Base-by-base conservation (phyloP, 441 rosid species). In the Capsella rubella region DNA sequence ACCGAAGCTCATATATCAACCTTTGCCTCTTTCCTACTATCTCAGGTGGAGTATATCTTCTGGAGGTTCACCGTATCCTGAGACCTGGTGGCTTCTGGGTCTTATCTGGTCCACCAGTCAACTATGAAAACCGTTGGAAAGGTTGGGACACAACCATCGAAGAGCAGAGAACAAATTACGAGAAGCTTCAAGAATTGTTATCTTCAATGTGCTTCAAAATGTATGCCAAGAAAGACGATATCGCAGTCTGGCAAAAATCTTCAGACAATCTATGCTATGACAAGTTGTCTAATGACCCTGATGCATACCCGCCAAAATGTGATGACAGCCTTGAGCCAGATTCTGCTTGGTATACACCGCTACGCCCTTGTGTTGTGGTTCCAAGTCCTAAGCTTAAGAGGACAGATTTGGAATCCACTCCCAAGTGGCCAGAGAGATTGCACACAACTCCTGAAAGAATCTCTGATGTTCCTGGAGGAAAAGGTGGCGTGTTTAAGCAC, bases 11-110 rank as follows among this genome's bases (percentile, higher is more conserved):
- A 4, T 53, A 9, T 14, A 29, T 56, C 16, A 29, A 31, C 40
- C 29, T 47, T 47, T 11, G 62, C 46, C 37, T 60, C 28, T 70
- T 29, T 46, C 50, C 27, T 79, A 28, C 57, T 73, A 49, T 42
- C 10, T 67, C 86, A 95, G 99, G 99, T 72, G 99, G 99, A 75
- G 80, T 95, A 59, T 95, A 95, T 83, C 97, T 95, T 52, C 74
- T 88, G 18, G 99, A 95, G 75, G 59, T 92, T 74, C 91, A 92
- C 75, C 89, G 99, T 42, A 87, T 92, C 50, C 91, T 95, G 64
- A 95, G 98, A 61, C 98, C 98, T 32, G 99, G 99, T 70, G 99
- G 99, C 11, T 95, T 95, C 77, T 95, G 99, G 99, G 95, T 95
- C 67, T 82, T 95, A 50, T 95, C 99, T 58, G 98, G 99, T 35